Evolutionary conservation across 768 basidiomycete species (phyloP).

Genomic region (Lentinula lateritia): DNA sequence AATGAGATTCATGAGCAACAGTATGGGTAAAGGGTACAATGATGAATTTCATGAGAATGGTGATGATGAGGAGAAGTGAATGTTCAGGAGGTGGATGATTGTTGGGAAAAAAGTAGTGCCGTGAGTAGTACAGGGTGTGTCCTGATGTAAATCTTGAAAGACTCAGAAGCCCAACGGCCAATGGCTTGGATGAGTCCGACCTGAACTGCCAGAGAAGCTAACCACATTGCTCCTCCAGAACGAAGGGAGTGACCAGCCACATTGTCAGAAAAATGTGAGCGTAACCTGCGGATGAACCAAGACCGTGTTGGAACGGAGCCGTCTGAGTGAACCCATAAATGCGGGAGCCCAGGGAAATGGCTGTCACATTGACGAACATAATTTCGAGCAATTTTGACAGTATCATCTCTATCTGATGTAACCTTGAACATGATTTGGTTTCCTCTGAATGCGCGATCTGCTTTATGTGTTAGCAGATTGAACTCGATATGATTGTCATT

Average conservation of each 20-base stretch:
- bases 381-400: background rate
- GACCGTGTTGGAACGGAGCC: background rate
- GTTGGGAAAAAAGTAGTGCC: background rate
- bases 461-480: too few species aligned
- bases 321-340: background rate
- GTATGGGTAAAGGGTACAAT: too few species aligned
- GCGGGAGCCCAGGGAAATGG: background rate
- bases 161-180: slow-evolving; percentile 26
- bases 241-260: slow-evolving; percentile 9
- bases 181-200: slow-evolving; percentile 19
- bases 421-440: too few species aligned
- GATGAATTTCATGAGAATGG: too few species aligned
- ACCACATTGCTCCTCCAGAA: slow-evolving; percentile 6
- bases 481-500: too few species aligned
- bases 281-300: background rate
- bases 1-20: too few species aligned
- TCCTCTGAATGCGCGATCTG: too few species aligned
- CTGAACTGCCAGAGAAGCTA: slow-evolving; percentile 17
- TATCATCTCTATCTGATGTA: slow-evolving; percentile 12
- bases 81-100: too few species aligned
- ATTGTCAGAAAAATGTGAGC: background rate
- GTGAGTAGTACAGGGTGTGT: slow-evolving; percentile 21
- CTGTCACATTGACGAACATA: background rate
- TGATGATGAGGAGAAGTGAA: too few species aligned
- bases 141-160: slow-evolving; percentile 24